Evolutionary conservation across 768 basidiomycete species (phyloP), one percentile per base, ranked within the genome.

Genomic region (Boletus sp.): DNA sequence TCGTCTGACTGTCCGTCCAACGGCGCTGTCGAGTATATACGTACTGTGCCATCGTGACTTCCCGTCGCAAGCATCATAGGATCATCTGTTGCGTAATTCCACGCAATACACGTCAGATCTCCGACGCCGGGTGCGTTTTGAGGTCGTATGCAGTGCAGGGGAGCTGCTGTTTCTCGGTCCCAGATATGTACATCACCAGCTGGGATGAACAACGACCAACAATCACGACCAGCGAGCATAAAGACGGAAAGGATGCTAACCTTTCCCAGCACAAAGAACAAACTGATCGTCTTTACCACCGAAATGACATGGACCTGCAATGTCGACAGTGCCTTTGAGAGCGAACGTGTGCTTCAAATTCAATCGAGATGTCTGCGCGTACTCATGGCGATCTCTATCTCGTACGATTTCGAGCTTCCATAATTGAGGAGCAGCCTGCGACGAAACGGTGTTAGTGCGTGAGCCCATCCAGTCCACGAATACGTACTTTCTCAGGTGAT

Each of bases 181-280:
- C 90, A 93, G 13, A 92, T 88, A 64, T 89, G 85, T 14, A 93
- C 84, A 62, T 90, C 87, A 5, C 90, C 90, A 56, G 81, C 90
- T 90, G 55, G 34, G 23, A 42, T 41, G 19, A 39, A 53, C n/a
- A n/a, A 39, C 19, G 7, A 47, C 52, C 14, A 56, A 52, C 34
- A 38, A 52, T 5, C 38, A 9, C 5, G 19, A 38, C 30, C 1
- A 35, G 17, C n/a, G n/a, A 23, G 11, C 11, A 49, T 10, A 21
- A 38, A 23, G 29, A 17, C 17, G 11, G 32, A 32, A 43, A 29
- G 10, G 15, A 23, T 17, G 62, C 70, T 37, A 46, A 83, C 89
- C 78, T 81, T 92, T 90, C 7, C 85, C 83, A 38, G 86, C 85
- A 62, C 89, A 88, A 6, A 92, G 74, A 11, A 93, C 83, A 41